Evolutionary conservation across 192 early-diverging fungal genomes (phyloP).

Genomic region (Chytriomyces confervae): DNA sequence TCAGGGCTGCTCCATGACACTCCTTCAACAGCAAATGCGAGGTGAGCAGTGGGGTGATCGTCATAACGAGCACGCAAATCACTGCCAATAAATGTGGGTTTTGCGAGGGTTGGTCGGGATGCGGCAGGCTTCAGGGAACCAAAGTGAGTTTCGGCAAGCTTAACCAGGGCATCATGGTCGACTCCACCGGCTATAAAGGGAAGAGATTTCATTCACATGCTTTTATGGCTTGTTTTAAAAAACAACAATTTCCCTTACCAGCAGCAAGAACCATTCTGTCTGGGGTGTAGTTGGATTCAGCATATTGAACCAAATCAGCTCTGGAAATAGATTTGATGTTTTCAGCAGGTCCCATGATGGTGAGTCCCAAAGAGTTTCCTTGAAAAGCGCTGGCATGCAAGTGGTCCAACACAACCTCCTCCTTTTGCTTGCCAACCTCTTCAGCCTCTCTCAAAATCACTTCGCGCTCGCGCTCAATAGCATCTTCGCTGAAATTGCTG

Average conservation of each 20-base stretch:
- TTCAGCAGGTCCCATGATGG: slow-evolving; percentile 92
- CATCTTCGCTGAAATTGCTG: slow-evolving; percentile 78
- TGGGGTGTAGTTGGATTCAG: slow-evolving; percentile 92
- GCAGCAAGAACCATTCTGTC: slow-evolving; percentile 97
- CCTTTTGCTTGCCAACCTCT: slow-evolving; percentile 85
- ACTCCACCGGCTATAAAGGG: slow-evolving; percentile 70
- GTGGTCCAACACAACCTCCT: slow-evolving; percentile 99
- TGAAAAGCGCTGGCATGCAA: slow-evolving; percentile 96
- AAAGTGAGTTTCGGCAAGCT: slow-evolving; percentile 94
- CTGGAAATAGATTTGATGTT: slow-evolving; percentile 92
- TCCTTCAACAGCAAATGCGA: slow-evolving; percentile 97
- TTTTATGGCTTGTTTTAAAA: neutral
- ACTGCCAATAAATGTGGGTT: slow-evolving; percentile 86
- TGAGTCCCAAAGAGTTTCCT: slow-evolving; percentile 83
- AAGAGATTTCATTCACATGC: neutral
- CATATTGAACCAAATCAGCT: slow-evolving; percentile 86
- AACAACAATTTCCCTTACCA: slow-evolving; percentile 1
- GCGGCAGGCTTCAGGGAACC: slow-evolving; percentile 71
- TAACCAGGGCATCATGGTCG: slow-evolving; percentile 90
- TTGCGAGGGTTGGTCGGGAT: slow-evolving; percentile 48
- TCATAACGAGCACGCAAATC: slow-evolving; percentile 89
- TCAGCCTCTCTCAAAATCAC: slow-evolving; percentile 96
- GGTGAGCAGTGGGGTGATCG: slow-evolving; percentile 88
- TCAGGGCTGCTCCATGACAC: slow-evolving; percentile 93
- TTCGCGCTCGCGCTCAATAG: slow-evolving; percentile 96